Evolutionary conservation across 306 rosid species (phyloP), one percentile per base, ranked within the genome.

Genomic region (Luffa aegyptiaca): DNA sequence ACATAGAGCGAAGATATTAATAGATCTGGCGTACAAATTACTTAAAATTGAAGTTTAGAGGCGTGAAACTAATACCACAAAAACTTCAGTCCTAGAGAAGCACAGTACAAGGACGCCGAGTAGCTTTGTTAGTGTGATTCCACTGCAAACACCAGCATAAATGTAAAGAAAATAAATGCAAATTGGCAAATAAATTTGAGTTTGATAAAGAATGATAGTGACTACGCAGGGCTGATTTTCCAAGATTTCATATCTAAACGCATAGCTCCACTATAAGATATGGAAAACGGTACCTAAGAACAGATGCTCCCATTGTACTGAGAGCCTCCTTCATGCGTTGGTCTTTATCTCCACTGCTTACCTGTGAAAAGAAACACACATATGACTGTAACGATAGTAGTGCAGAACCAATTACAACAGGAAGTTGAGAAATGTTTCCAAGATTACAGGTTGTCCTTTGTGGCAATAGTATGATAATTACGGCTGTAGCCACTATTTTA

Each of bases 281-380:
- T 78, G 44, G 11, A 26, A 8, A 46, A 72, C 65, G 75, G 53
- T 76, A 95, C 97, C 98, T 95, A 83, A 95, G 88, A 70, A 95
- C 97, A 70, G 99, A 95, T 63, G 97, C 99, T 37, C 99, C 99
- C 99, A 95, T 95, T 74, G 99, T 95, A 81, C 89, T 85, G 45
- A 95, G 86, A 81, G 99, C 97, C 88, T 91, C 97, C 92, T 88
- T 86, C 51, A 77, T 84, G 49, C 99, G 97, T 66, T 89, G 90
- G 72, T 93, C 90, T 87, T 68, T 93, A 77, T 91, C 91, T 57
- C 99, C 99, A 51, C 86, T 85, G 83, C 96, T 84, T 76, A 95
- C 94, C 99, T 95, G 93, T 77, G 20, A 75, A 70, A 21, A 52
- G 35, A 20, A 81, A 76, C 36, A 53, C 11, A 37, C 10, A 14